Percentiles rank a stretch among this genome's conserved stretches.
phyloP scores from a whole-genome alignment of 1,139 yeast species.

The Nadsonia starkeyi-henricii region DNA sequence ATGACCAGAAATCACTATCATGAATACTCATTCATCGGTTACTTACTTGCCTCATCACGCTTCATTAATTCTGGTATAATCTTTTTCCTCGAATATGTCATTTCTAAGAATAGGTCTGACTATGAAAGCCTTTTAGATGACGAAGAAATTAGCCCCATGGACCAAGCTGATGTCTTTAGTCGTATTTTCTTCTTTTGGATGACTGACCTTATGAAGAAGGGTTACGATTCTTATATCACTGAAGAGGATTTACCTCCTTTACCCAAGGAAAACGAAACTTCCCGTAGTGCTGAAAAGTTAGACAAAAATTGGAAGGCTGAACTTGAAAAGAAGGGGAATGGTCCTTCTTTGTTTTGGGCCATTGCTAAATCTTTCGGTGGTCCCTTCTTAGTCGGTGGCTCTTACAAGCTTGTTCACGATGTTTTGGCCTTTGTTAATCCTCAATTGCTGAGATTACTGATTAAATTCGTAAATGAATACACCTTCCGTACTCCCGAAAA shows the following conservation, averaged over 20 bases:
- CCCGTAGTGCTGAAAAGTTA: conserved; percentile 29
- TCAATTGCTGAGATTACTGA: conserved; percentile 60
- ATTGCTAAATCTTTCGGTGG: conserved; percentile 56
- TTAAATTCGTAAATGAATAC: conserved; percentile 72
- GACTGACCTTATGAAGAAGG: conserved; percentile 78
- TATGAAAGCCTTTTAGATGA: conserved; percentile 30
- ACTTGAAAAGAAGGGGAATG: conserved; percentile 23
- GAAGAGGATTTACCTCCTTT: conserved; percentile 72
- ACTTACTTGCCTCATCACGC: conserved; percentile 35
- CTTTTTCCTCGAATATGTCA: conserved; percentile 42
- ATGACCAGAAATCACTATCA: conserved; percentile 18
- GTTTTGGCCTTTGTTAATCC: conserved; percentile 78
- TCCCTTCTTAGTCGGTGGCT: conserved; percentile 54
- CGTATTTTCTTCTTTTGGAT: conserved; percentile 81
- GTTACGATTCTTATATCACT: conserved; percentile 58
- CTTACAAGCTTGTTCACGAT: conserved; percentile 73
- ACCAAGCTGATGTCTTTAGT: conserved; percentile 70
- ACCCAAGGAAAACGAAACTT: conserved; percentile 51
- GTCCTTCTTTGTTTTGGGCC: conserved; percentile 57
- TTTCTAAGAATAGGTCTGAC: conserved; percentile 30
- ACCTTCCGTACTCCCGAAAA: conserved; percentile 21
- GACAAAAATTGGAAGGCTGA: conserved; percentile 47
- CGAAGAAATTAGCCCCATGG: conserved; percentile 44
- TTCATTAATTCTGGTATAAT: conserved; percentile 38
- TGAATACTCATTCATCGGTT: conserved; percentile 20